Base-by-base conservation (phyloP, 371 early-diverging fungal species). In the Mortierella sp. region DNA sequence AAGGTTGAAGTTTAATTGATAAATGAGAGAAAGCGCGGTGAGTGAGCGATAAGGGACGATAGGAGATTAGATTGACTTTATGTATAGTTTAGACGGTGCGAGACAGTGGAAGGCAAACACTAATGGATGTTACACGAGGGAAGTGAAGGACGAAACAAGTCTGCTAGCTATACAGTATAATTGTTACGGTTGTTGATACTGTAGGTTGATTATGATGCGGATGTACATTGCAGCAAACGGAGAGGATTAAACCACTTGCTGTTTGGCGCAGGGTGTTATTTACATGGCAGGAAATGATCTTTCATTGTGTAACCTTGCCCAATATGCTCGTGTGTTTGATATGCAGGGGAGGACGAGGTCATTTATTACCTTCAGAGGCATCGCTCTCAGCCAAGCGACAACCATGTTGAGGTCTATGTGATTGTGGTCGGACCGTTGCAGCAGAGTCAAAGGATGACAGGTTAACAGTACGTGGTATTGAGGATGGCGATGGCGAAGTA, bases 281-380 rank as follows among this genome's bases (percentile, higher is more conserved):
- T 47, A 17, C 47, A 47, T 37, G 55, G 17, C 57, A 57, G 57
- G 22, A n/a, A 59, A 42, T 23, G 37, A 13, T 22, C 40, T 17
- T 40, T 26, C 23, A 13, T 59, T 59, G 60, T 59, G 60, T 59
- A 59, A 59, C 60, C 7, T 32, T 17, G 15, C 15, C 6, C 2
- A 2, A 57, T n/a, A 5, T 4, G 40, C 23, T 7, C 9, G 35
- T 42, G 40, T 23, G 37, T 28, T 51, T 29, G 42, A 4, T 26
- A 59, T 59, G 60, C 60, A 59, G 37, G 60, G 42, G 42, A 42
- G 42, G 23, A 13, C 53, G 3, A 59, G 42, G 35, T n/a, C 17
- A 3, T 42, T 59, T 42, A 42, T 37, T 59, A 59, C 60, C 60
- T 59, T 59, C 37, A 42, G 42, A 57, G 22, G 26, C 37, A 34